phyloP scores from a whole-genome alignment of 2,329 filamentous ascomycete species.

The Apiospora arundinis region DNA sequence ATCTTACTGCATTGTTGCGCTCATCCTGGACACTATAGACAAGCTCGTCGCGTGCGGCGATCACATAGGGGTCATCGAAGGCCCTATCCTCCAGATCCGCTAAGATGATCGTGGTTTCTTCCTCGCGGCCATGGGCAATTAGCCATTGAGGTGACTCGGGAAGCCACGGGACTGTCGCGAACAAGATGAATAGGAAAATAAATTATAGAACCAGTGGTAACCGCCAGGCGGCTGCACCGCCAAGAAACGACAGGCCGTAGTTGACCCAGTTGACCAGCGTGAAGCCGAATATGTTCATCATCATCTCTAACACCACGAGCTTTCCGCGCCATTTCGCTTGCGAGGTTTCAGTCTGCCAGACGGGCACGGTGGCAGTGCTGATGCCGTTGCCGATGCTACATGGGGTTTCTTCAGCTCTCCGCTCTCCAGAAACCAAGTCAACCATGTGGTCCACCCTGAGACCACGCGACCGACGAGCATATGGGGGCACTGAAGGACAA shows the following conservation, averaged over 20 bases:
- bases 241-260: constrained; percentile 39
- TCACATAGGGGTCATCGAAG: neutral
- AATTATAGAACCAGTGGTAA: constrained; percentile 47
- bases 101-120: constrained; percentile 33
- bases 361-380: constrained; percentile 39
- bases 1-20: neutral
- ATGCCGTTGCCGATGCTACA: constrained; percentile 47
- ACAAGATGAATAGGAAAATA: constrained; percentile 40
- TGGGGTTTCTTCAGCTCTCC: neutral
- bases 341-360: constrained; percentile 41
- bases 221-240: constrained; percentile 41
- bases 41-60: neutral
- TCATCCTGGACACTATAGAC: neutral
- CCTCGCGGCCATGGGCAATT: constrained; percentile 35
- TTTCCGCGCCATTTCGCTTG: constrained; percentile 36
- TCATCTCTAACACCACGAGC: constrained; percentile 39
- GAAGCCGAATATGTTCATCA: constrained; percentile 39
- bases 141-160: constrained; percentile 38
- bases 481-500: constrained; percentile 40
- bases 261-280: constrained; percentile 39
- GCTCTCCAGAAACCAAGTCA: neutral
- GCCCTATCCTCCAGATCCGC: neutral
- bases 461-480: constrained; percentile 46
- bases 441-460: constrained; percentile 37
- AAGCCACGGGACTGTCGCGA: constrained; percentile 35